Base-by-base conservation (phyloP, 2,329 filamentous ascomycete species). In the Thielaviopsis musarum region DNA sequence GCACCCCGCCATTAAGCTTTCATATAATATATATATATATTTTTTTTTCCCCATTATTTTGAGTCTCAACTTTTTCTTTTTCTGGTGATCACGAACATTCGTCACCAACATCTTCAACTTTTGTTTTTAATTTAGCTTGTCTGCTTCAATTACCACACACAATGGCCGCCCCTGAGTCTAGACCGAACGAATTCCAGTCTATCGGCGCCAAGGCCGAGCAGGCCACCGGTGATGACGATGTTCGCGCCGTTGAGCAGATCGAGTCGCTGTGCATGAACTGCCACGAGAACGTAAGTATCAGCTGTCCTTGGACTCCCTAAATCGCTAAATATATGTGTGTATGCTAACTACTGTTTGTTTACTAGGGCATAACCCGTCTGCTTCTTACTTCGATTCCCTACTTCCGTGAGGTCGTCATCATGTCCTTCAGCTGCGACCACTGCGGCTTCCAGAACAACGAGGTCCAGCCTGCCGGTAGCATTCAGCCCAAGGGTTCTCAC, bases 361-460 rank as follows among this genome's bases (percentile, higher is more conserved):
- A 26, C 10, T 48, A 94, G 87, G 93, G 93, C 66, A 81, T 76
- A 1, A 98, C 93, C 15, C 81, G 85, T 61, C 80, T 98, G 22
- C 82, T 98, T 52, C 82, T 98, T 59, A 95, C 94, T 17, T 83
- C 83, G 64, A 96, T 98, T 59, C 93, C 93, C 17, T 97, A 89
- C 78, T 98, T 98, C 77, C 89, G 90, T 74, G 91, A 98, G 71
- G 84, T 98, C 64, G 89, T 98, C 67, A 82, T 98, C 71, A 95
- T 96, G 84, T 97, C 91, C 63, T 98, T 98, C 72, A 81, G 82
- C 65, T 98, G 93, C 76, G 83, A 88, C 5, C 82, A 96, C 72
- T 98, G 93, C 75, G 77, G 83, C 69, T 85, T 91, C 73, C 83
- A 86, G 65, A 95, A 97, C 75, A 91, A 91, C 71, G 91, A 96